These are phyloP conservation scores for Tricholoma bakamatsutake DNA, from an alignment of 768 basidiomycete genomes.

Conservation along the genomic window DNA sequence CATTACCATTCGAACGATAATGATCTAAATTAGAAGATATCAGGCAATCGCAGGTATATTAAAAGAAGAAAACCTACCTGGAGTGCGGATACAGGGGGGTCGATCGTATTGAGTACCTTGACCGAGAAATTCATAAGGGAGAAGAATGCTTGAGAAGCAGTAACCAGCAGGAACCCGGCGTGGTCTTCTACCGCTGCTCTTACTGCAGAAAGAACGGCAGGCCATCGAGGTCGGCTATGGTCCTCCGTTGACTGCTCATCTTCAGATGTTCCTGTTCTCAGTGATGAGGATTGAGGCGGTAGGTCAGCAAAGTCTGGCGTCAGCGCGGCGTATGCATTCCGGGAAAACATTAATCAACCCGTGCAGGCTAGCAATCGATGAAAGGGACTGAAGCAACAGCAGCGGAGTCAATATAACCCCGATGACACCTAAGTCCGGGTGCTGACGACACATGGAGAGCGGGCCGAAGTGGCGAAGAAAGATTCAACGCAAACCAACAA, in stretches of 20 bases:
- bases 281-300: background rate
- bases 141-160: conserved; percentile 51
- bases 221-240: conserved; percentile 4
- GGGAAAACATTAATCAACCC: background rate
- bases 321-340: conserved; percentile 12
- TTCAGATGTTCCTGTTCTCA: conserved; percentile 6
- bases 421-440: too few species aligned
- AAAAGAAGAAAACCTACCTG: conserved; percentile 33
- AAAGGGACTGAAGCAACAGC: background rate
- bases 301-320: conserved; percentile 14
- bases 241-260: background rate
- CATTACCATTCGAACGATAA: conserved; percentile 53
- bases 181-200: conserved; percentile 27
- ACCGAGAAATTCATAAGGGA: conserved; percentile 55
- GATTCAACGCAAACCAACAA: too few species aligned
- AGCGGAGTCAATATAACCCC: too few species aligned
- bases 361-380: background rate
- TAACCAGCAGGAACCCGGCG: conserved; percentile 53
- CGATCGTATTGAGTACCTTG: conserved; percentile 50
- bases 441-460: too few species aligned
- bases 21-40: background rate
- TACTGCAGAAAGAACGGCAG: background rate
- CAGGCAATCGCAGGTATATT: conserved; percentile 40
- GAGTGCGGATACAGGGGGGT: conserved; percentile 50
- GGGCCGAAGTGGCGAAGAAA: too few species aligned